phyloP scores from a whole-genome alignment of 306 rosid genomes.

The Gillenia trifoliata region DNA sequence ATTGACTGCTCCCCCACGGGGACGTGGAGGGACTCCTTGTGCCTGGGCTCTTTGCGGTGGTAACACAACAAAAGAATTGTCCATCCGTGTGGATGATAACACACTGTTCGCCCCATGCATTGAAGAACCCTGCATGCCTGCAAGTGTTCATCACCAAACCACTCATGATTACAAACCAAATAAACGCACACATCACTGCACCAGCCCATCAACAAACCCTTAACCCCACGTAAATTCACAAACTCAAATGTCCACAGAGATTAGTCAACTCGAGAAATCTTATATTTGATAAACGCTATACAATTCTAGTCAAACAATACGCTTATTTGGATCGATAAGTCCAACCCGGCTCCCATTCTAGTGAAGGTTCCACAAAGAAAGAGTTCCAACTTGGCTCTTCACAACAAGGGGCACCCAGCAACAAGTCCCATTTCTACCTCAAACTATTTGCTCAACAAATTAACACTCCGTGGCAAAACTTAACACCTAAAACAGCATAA shows the following conservation, averaged over 20 bases:
- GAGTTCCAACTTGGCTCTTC: background rate
- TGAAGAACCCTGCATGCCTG: conserved; percentile 88
- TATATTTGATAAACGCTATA: background rate
- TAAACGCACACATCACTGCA: background rate
- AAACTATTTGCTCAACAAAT: background rate
- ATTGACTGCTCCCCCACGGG: conserved; percentile 42
- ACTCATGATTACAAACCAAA: conserved; percentile 1
- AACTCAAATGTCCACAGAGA: background rate
- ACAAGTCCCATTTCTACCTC: background rate
- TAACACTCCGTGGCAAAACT: background rate
- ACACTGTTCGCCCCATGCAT: conserved; percentile 76
- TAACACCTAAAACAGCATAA: background rate
- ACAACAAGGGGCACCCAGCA: background rate
- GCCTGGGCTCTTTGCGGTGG: conserved; percentile 61
- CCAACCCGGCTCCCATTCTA: background rate
- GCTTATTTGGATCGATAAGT: background rate
- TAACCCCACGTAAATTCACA: background rate
- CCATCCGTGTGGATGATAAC: conserved; percentile 72
- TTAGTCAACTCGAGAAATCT: background rate
- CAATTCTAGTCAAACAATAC: background rate
- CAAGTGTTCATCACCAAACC: conserved; percentile 26
- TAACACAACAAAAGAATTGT: conserved; percentile 83
- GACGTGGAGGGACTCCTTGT: conserved; percentile 68
- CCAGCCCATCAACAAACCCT: background rate
- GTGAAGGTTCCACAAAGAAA: background rate